A percentile compares a stretch with the other conserved stretches of the same genome.
Evolutionary conservation across 2,329 filamentous ascomycete genomes (phyloP).

Genomic region (Drechslerella dactyloides): DNA sequence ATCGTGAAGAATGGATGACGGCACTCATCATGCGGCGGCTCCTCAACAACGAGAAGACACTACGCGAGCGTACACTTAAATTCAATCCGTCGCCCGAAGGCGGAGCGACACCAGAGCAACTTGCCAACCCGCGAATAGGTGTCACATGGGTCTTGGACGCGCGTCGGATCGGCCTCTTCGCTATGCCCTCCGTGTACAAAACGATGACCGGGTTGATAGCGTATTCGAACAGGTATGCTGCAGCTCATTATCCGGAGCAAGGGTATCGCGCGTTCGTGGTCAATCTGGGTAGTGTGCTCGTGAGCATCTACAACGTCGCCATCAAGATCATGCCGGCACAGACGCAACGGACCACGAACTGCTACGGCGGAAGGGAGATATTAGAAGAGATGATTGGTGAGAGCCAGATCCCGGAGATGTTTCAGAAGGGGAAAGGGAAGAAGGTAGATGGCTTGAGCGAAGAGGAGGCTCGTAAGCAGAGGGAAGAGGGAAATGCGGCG

Average conservation of each 20-base stretch:
- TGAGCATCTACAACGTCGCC: slow-evolving; percentile 40
- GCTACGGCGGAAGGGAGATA: slow-evolving; percentile 38
- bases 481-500: slow-evolving; percentile 29
- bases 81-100: slow-evolving; percentile 14
- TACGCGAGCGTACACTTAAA: slow-evolving; percentile 20
- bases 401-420: slow-evolving; percentile 26
- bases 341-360: slow-evolving; percentile 46
- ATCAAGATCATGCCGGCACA: slow-evolving; percentile 49
- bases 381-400: slow-evolving; percentile 40
- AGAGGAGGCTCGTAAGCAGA: slow-evolving; percentile 30
- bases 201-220: slow-evolving; percentile 47
- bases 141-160: slow-evolving; percentile 43
- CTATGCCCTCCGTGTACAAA: slow-evolving; percentile 34
- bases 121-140: slow-evolving; percentile 23
- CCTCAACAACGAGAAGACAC: slow-evolving; percentile 42
- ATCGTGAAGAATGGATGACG: slow-evolving; percentile 37
- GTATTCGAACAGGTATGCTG: slow-evolving; percentile 42
- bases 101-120: slow-evolving; percentile 25
- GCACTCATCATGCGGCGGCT: slow-evolving; percentile 35
- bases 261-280: slow-evolving; percentile 37
- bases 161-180: slow-evolving; percentile 35
- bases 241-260: slow-evolving; percentile 46
- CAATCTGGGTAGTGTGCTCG: slow-evolving; percentile 42
- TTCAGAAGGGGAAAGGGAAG: slow-evolving; percentile 30
- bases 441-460: slow-evolving; percentile 25